Percentiles rank a stretch among this genome's conserved stretches.
phyloP scores from a whole-genome alignment of 2,329 filamentous ascomycete species.

The Fusarium gaditjirri region DNA sequence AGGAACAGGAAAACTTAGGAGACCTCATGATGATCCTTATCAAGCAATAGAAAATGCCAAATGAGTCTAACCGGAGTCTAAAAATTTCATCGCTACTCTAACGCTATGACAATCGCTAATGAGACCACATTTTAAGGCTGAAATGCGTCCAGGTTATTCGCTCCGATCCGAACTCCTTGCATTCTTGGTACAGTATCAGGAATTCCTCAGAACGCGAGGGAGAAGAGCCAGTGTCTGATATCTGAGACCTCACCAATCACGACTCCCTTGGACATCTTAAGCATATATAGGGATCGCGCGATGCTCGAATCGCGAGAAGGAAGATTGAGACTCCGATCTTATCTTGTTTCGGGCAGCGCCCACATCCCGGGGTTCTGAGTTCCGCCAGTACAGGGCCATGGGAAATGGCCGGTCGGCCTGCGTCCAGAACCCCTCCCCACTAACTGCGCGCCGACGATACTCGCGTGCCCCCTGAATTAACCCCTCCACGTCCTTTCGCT shows the following conservation, averaged over 20 bases:
- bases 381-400: constrained; percentile 40
- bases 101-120: constrained; percentile 15
- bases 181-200: not conserved
- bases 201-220: constrained; percentile 7
- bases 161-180: not conserved
- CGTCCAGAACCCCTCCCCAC: constrained; percentile 38
- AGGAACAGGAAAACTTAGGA: not conserved
- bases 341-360: not conserved
- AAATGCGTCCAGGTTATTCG: not conserved
- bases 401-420: constrained; percentile 37
- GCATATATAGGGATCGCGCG: constrained; percentile 20
- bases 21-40: not conserved
- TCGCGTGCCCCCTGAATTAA: constrained; percentile 30
- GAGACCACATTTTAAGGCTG: not conserved
- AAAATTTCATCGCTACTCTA: not conserved
- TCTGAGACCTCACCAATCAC: not conserved
- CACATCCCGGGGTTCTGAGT: not conserved
- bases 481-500: constrained; percentile 36
- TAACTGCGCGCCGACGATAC: constrained; percentile 37
- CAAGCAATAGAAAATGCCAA: not conserved
- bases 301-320: constrained; percentile 3
- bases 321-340: not conserved
- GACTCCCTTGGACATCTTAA: not conserved
- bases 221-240: not conserved
- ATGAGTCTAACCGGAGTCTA: not conserved